A percentile compares a stretch with the other conserved stretches of the same genome.
These are phyloP conservation scores for Sarocladiaceae sp. DNA, from an alignment of 2,329 filamentous ascomycete genomes.

Conservation along the genomic window DNA sequence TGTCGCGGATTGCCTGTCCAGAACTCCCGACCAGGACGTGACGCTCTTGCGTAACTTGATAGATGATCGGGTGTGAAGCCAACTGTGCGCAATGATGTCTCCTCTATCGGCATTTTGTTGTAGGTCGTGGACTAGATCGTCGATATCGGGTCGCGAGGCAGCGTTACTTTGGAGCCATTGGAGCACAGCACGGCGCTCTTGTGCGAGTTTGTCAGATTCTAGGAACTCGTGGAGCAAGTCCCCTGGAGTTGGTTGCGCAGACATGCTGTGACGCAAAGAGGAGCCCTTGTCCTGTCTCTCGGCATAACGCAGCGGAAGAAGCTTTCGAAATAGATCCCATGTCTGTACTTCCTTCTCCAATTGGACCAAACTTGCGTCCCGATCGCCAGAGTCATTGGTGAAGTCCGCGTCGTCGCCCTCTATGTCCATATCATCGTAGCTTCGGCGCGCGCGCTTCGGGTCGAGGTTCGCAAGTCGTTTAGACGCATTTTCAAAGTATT, in stretches of 20 bases:
- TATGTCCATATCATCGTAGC: slow-evolving; percentile 42
- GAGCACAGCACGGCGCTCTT: slow-evolving; percentile 73
- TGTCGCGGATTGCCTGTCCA: slow-evolving; percentile 56
- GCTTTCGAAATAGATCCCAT: slow-evolving; percentile 76
- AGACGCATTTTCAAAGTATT: slow-evolving; percentile 52
- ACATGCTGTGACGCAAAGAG: not conserved
- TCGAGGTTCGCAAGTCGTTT: slow-evolving; percentile 18
- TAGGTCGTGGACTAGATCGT: slow-evolving; percentile 68
- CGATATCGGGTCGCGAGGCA: slow-evolving; percentile 62
- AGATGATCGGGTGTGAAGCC: slow-evolving; percentile 83
- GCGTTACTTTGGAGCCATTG: slow-evolving; percentile 82
- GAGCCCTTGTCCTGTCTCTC: slow-evolving; percentile 12
- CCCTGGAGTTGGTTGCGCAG: slow-evolving; percentile 21
- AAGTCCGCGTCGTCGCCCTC: slow-evolving; percentile 18
- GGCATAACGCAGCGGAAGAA: slow-evolving; percentile 65
- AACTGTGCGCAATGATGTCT: slow-evolving; percentile 79
- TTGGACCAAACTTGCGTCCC: slow-evolving; percentile 28
- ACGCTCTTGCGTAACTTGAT: slow-evolving; percentile 88
- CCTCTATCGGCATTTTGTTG: slow-evolving; percentile 71
- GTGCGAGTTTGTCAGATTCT: slow-evolving; percentile 62
- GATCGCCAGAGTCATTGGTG: not conserved
- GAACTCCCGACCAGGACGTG: slow-evolving; percentile 56
- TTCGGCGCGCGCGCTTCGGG: slow-evolving; percentile 17
- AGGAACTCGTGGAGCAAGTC: slow-evolving; percentile 65
- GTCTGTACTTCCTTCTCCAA: slow-evolving; percentile 83